Conservation (phyloP, 768 basidiomycete species). For the Termitomyces sp. region DNA sequence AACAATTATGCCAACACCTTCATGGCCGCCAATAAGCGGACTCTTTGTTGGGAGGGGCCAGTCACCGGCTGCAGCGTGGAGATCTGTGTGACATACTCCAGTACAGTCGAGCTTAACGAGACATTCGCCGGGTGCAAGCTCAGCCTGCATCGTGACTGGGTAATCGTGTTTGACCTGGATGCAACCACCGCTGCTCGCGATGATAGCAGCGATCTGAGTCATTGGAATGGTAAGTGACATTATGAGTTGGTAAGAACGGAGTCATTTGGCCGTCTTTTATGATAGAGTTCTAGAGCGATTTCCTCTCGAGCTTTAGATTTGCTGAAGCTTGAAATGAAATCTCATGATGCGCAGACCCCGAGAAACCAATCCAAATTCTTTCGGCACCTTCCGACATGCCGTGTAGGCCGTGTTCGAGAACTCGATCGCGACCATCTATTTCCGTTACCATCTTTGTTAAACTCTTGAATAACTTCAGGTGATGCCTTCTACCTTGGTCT, state of each 20-base stretch:
- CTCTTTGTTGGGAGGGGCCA: constrained; percentile 70
- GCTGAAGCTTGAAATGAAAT: too few species aligned
- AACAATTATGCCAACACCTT: constrained; percentile 77
- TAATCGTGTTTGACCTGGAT: constrained; percentile 37
- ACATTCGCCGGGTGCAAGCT: constrained; percentile 65
- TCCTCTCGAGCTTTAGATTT: too few species aligned
- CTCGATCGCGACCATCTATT: neutral
- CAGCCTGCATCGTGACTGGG: constrained; percentile 47
- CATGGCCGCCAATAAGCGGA: constrained; percentile 78
- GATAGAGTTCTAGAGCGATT: too few species aligned
- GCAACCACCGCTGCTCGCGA: constrained; percentile 24
- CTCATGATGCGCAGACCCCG: too few species aligned
- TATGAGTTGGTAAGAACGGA: too few species aligned
- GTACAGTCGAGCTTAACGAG: constrained; percentile 72
- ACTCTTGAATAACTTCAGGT: neutral
- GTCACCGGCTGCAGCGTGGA: constrained; percentile 69
- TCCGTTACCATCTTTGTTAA: neutral
- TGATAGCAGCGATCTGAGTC: constrained; percentile 37
- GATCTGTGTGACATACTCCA: constrained; percentile 83
- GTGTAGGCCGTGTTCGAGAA: neutral
- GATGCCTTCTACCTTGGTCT: neutral
- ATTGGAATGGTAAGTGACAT: constrained; percentile 26
- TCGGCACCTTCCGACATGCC: neutral
- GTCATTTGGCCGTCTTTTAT: neutral
- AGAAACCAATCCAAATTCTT: too few species aligned